Evolutionary conservation across 257 asterid species (phyloP), one percentile per base, ranked within the genome.

Genomic region (Phtheirospermum japonicum): DNA sequence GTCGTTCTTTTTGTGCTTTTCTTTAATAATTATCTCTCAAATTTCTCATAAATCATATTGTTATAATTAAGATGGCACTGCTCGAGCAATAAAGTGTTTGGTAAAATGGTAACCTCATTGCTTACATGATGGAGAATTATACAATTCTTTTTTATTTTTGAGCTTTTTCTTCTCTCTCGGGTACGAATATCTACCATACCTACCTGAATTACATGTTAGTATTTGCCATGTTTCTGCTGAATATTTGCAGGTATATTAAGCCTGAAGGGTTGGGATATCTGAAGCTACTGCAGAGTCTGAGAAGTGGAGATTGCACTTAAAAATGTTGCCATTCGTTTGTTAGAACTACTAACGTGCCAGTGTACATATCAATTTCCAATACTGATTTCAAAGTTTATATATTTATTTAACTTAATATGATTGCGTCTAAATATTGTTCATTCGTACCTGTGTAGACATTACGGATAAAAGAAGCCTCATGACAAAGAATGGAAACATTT

Each of bases 181-280:
- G n/a, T 31, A 10, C 43, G 46, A 4, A 37, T 33, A 31, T 61
- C 10, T 34, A 5, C 17, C 26, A 1, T 3, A 61, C 9, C 58
- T 30, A 49, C 63, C 56, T 57, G 28, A 64, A 4, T 53, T 34
- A 5, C 18, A 7, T 33, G 26, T 43, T 45, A 10, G 3, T n/a
- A 18, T 0, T 66, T 51, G 2, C 6, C 18, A 4, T 52, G 20
- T 63, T 60, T 59, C 49, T 46, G 40, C n/a, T n/a, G n/a, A 42
- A 52, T 40, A 19, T 0, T 19, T 77, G 75, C 80, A 88, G 98
- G 79, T 78, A 78, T 70, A 84, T 91, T 37, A 86, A 64, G 67
- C 98, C 98, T 8, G 96, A 88, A 75, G 78, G 68, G 61, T 57
- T 79, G 39, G 95, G 94, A 59, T 91, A 91, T 73, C 75, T 86